phyloP scores from a whole-genome alignment of 176 grass and related monocot species.

The Saccharum spontaneum region DNA sequence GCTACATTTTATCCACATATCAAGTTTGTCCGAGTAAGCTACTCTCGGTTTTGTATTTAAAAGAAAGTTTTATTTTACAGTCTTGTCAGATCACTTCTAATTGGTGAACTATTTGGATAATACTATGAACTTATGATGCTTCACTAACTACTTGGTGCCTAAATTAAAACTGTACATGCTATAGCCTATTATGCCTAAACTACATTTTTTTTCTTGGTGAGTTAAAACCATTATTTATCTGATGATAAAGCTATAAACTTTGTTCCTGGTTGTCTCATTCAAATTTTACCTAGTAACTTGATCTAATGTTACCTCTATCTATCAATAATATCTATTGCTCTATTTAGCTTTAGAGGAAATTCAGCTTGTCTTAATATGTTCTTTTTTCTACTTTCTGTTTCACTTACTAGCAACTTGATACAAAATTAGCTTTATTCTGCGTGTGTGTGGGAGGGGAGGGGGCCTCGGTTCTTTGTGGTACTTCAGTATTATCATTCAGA shows the following conservation, averaged over 20 bases:
- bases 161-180: conserved; percentile 15
- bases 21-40: conserved; percentile 82
- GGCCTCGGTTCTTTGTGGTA: neutral
- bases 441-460: neutral
- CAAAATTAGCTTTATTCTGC: neutral
- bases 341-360: neutral
- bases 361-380: neutral
- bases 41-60: neutral
- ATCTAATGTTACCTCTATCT: neutral
- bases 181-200: neutral
- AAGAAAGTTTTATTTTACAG: neutral
- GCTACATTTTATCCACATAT: conserved; percentile 74
- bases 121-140: neutral
- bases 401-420: neutral
- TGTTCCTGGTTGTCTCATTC: neutral
- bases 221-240: neutral
- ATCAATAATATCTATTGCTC: neutral
- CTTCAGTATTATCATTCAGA: neutral
- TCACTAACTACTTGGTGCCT: neutral
- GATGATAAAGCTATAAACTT: neutral
- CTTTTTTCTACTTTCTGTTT: neutral
- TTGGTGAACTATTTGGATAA: neutral
- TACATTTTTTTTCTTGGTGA: neutral
- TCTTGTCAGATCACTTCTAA: neutral
- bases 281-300: neutral